These are phyloP conservation scores for Ogataea angusta DNA, from an alignment of 805 yeast species.

Conservation along the genomic window DNA sequence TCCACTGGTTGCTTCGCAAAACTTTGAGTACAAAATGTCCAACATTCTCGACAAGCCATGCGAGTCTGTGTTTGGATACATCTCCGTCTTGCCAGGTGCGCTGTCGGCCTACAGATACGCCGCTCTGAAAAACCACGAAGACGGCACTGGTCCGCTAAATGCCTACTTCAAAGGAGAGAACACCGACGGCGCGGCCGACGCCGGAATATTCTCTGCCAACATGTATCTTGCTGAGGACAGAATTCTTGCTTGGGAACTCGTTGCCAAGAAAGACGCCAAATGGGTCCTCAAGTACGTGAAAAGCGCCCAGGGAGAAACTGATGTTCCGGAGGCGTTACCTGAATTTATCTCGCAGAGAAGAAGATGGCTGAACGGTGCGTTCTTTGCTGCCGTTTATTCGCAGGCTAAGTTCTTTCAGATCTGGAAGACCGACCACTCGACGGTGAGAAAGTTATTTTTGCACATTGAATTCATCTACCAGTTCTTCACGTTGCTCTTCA, in stretches of 20 bases:
- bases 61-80: conserved; percentile 90
- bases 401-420: conserved; percentile 81
- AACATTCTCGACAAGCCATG: conserved; percentile 92
- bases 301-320: conserved; percentile 93
- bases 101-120: conserved; percentile 89
- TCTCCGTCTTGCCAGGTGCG: conserved; percentile 93
- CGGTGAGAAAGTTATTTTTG: conserved; percentile 71
- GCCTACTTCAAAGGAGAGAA: conserved; percentile 88
- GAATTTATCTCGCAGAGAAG: conserved; percentile 95
- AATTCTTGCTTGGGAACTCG: conserved; percentile 93
- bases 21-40: conserved; percentile 96
- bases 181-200: conserved; percentile 32
- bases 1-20: conserved; percentile 94
- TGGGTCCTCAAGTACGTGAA: conserved; percentile 92
- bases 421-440: conserved; percentile 86
- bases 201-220: conserved; percentile 88
- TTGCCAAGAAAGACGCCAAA: conserved; percentile 75
- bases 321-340: conserved; percentile 92
- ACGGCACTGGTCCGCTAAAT: conserved; percentile 87
- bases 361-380: conserved; percentile 97
- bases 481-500: conserved; percentile 71
- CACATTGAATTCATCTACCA: conserved; percentile 90
- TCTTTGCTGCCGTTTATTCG: conserved; percentile 92
- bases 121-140: conserved; percentile 79
- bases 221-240: conserved; percentile 98